These are phyloP conservation scores for Smallanthus sonchifolius DNA, from an alignment of 129 eudicot genomes.

Conservation along the genomic window DNA sequence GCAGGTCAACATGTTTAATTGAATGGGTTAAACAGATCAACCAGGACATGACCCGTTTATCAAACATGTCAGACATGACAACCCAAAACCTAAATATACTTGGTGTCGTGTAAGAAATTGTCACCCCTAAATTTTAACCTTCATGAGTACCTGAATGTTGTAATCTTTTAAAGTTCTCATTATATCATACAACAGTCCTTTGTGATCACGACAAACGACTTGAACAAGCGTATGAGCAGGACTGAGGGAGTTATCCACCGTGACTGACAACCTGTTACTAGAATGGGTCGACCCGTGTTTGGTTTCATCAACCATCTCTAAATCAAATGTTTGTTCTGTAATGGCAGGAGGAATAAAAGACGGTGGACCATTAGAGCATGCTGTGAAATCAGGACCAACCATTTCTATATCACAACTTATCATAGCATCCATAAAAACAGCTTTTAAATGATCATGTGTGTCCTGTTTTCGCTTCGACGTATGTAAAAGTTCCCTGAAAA, in stretches of 20 bases:
- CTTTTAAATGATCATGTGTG: conserved; percentile 43
- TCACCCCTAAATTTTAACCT: too few relatives aligned
- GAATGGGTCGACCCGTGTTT: conserved; percentile 29
- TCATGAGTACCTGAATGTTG: conserved; percentile 51
- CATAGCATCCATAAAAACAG: conserved; percentile 54
- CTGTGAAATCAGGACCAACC: conserved; percentile 64
- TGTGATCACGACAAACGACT: conserved; percentile 77
- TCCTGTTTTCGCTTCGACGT: conserved; percentile 62
- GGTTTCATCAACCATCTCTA: conserved; percentile 36
- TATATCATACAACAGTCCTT: conserved; percentile 81
- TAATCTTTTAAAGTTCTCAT: conserved; percentile 86
- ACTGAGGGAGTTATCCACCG: conserved; percentile 78
- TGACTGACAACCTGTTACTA: conserved; percentile 40
- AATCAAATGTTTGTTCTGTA: conserved; percentile 49
- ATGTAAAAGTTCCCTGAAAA: conserved; percentile 69
- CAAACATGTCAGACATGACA: too few relatives aligned
- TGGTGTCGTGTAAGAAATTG: too few relatives aligned
- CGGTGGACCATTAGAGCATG: conserved; percentile 64
- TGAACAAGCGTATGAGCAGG: conserved; percentile 88
- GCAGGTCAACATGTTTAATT: too few relatives aligned
- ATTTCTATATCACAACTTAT: conserved; percentile 71
- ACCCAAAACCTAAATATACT: too few relatives aligned
- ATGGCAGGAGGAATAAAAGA: conserved; percentile 59
- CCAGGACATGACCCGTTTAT: too few relatives aligned
- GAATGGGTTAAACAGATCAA: too few relatives aligned